Percentiles rank a stretch among this genome's conserved stretches.
These are phyloP conservation scores for Phylloporus rhodoxanthus DNA, from an alignment of 768 basidiomycete genomes.

Conservation along the genomic window DNA sequence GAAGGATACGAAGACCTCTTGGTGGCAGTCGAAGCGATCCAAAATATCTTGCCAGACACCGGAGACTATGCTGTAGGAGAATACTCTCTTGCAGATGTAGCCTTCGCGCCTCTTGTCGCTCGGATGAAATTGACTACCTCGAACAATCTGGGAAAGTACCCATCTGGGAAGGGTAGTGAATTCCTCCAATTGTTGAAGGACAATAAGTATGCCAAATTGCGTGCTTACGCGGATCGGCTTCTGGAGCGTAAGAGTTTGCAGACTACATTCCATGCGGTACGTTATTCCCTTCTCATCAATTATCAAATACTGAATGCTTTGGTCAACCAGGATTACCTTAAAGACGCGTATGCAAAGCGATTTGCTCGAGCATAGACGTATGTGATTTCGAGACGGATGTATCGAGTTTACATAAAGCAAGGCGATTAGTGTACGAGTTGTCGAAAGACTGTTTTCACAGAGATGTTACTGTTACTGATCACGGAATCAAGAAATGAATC, in stretches of 20 bases:
- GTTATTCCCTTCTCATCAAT: constrained; percentile 8
- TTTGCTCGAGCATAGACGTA: constrained; percentile 5
- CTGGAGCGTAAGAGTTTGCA: constrained; percentile 49
- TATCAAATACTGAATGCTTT: not conserved
- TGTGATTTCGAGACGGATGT: not conserved
- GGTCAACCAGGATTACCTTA: constrained; percentile 11
- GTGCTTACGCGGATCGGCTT: constrained; percentile 43
- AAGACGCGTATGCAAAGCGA: not conserved
- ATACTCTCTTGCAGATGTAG: constrained; percentile 55
- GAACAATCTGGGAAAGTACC: constrained; percentile 49
- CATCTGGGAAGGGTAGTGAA: constrained; percentile 42
- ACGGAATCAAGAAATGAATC: no score
- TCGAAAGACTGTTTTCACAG: no score
- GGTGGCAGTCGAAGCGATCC: constrained; percentile 42
- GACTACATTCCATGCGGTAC: constrained; percentile 50
- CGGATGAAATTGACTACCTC: constrained; percentile 40
- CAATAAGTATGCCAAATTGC: constrained; percentile 45
- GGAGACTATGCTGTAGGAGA: constrained; percentile 36
- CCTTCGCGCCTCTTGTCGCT: constrained; percentile 56
- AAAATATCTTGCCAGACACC: constrained; percentile 40
- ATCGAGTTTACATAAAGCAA: not conserved
- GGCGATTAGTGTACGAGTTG: not conserved
- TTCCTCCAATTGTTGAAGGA: constrained; percentile 35
- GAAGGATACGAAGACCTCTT: constrained; percentile 39
- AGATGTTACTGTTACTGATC: no score